Base-by-base conservation (phyloP, 2,329 filamentous ascomycete genomes). In the Hypomyces perniciosus region DNA sequence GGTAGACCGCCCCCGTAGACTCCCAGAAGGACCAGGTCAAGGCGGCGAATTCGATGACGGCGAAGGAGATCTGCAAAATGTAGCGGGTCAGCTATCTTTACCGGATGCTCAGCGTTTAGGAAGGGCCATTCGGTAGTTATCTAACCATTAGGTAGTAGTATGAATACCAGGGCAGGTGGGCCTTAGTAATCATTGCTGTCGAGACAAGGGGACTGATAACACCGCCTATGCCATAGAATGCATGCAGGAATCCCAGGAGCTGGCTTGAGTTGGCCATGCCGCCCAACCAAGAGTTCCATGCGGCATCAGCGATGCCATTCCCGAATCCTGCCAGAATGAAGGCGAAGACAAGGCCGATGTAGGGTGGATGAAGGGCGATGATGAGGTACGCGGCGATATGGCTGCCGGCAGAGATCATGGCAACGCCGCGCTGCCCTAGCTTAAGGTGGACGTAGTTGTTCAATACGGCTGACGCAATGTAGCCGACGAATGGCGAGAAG, bases 71-170 rank as follows among this genome's bases (percentile, higher is more conserved):
- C 80, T 89, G 84, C 10, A 34, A 13, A 29, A 3, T 5, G 31
- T 41, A 84, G 64, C 2, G 2, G 2, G 38, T 53, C 12, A 31
- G 42, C 8, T 12, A 57, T 61, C 78, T 0, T 27, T 26, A 2
- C 2, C n/a, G 8, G 2, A 28, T 38, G 20, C 20, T 20, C 20
- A 20, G 20, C 20, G 20, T 20, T 20, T 20, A 20, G 20, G 20
- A 20, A 20, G 20, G 20, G 2, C 20, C 20, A 20, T 20, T 20
- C 20, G 20, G 20, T 3, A 20, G 20, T 20, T 20, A 20, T 20
- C 20, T 20, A 20, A 86, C 81, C 83, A 90, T 86, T 40, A 89
- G 69, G 61, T 88, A 89, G 66, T 90, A 91, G 62, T 86, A 90
- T 2, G 72, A 72, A 58, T 84, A 88, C 86, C 86, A 91, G 0